phyloP scores from a whole-genome alignment of 2,329 filamentous ascomycete genomes.

The Aspergillus sp. region DNA sequence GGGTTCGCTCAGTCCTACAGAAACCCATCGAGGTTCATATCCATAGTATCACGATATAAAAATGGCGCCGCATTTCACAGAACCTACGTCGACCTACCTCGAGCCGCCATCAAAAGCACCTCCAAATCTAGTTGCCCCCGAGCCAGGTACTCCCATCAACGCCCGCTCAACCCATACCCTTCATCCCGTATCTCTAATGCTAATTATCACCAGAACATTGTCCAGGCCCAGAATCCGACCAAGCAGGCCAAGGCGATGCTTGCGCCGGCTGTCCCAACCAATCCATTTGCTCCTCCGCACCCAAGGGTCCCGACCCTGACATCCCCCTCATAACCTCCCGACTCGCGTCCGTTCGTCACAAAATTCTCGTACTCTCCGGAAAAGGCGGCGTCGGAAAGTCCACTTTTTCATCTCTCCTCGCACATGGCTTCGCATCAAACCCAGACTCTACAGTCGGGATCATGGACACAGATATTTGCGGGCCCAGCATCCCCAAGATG shows the following conservation, averaged over 20 bases:
- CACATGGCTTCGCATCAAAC: slow-evolving; percentile 84
- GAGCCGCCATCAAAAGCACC: slow-evolving; percentile 73
- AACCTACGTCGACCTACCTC: slow-evolving; percentile 69
- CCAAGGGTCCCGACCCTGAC: slow-evolving; percentile 94
- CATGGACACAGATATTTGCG: slow-evolving; percentile 98
- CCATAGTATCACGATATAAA: slow-evolving; percentile 1
- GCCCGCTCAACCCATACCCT: not conserved
- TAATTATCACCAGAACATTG: slow-evolving; percentile 68
- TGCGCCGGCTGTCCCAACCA: slow-evolving; percentile 97
- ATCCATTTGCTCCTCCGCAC: slow-evolving; percentile 86
- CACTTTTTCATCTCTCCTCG: slow-evolving; percentile 85
- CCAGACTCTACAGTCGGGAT: slow-evolving; percentile 79
- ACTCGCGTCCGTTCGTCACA: slow-evolving; percentile 79
- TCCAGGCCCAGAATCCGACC: slow-evolving; percentile 67
- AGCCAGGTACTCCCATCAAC: slow-evolving; percentile 59
- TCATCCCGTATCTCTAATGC: not conserved
- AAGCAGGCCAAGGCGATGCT: slow-evolving; percentile 68
- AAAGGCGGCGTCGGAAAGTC: slow-evolving; percentile 98
- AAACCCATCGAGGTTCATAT: not conserved
- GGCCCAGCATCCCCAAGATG: slow-evolving; percentile 96
- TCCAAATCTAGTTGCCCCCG: slow-evolving; percentile 85
- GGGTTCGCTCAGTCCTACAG: not conserved
- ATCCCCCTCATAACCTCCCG: slow-evolving; percentile 84
- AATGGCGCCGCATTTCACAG: slow-evolving; percentile 85
- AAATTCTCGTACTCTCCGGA: slow-evolving; percentile 87